Evolutionary conservation across 805 yeast species (phyloP).

Genomic region (Peterozyma toletana): DNA sequence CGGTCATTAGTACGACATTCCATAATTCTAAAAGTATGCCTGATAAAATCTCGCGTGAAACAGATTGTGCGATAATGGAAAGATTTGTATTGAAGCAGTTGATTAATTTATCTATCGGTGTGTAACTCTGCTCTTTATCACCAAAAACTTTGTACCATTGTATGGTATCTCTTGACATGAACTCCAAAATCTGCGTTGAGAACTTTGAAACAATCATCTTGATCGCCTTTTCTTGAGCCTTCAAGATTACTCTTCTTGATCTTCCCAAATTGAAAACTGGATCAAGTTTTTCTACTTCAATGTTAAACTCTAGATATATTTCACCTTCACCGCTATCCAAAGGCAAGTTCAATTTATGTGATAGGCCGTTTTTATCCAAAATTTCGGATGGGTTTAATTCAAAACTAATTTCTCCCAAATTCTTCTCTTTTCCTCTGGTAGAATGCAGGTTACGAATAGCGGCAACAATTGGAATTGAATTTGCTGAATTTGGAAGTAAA

Average conservation of each 20-base stretch:
- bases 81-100: too few species aligned
- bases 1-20: constrained; percentile 61
- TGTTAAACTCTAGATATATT: constrained; percentile 56
- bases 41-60: too few species aligned
- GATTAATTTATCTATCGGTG: too few species aligned
- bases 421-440: constrained; percentile 43
- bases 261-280: constrained; percentile 77
- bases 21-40: constrained; percentile 28
- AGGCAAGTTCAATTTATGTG: constrained; percentile 51
- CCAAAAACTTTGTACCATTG: too few species aligned
- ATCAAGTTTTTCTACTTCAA: constrained; percentile 76
- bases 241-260: constrained; percentile 56
- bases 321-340: constrained; percentile 59
- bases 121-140: too few species aligned
- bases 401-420: constrained; percentile 59
- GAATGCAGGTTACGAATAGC: constrained; percentile 66
- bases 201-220: constrained; percentile 70
- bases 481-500: constrained; percentile 19
- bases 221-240: constrained; percentile 61
- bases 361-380: constrained; percentile 61
- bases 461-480: constrained; percentile 37
- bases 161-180: constrained; percentile 1
- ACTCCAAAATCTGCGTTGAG: constrained; percentile 44
- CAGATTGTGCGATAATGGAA: too few species aligned
- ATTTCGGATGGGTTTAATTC: constrained; percentile 50